Evolutionary conservation across 805 yeast genomes (phyloP), one percentile per base, ranked within the genome.

Genomic region (Candida nitratophila): DNA sequence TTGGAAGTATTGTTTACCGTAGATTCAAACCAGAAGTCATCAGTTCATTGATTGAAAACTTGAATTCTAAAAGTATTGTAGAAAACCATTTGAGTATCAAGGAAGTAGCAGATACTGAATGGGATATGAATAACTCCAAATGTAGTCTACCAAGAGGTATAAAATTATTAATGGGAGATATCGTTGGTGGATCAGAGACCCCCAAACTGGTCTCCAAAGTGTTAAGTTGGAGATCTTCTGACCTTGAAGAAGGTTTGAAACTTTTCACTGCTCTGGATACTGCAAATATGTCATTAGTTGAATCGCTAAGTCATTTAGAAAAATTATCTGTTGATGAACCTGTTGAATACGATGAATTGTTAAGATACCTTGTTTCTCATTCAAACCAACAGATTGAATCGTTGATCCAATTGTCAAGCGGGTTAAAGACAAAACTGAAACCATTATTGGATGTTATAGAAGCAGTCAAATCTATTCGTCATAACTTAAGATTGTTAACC

Each of bases 101-200:
- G 2, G 29, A 55, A 1, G 48, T 76, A 12, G 70, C 76, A 11
- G 70, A 74, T 29, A 44, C 61, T 3, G 53, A 65, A 1, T 89
- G 96, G 96, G 66, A 71, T 3, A 75, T 83, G 52, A 63, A 56
- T n/a, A 74, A 70, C 42, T 66, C 65, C 8, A 70, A 71, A 29
- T 78, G 88, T 43, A 60, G 71, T 2, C 65, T 93, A 41, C 98
- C 98, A 0, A 71, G 72, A 3, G 77, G 81, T 1, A 64, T 90
- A 21, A 73, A 76, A 44, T 58, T 93, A 40, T 59, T 93, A 2
- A 87, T 93, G 96, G 99, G 99, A 12, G 99, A 93, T 62, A 86
- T 93, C 17, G 69, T 77, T 17, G 90, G 86, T 15, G 99, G 99
- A 0, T 87, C 96, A 0, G 95, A 89, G 57, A 93, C 99, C 0